Percentiles rank a stretch among this genome's conserved stretches.
Conservation (phyloP, 129 eudicot species). For the Helianthus tuberosus region DNA sequence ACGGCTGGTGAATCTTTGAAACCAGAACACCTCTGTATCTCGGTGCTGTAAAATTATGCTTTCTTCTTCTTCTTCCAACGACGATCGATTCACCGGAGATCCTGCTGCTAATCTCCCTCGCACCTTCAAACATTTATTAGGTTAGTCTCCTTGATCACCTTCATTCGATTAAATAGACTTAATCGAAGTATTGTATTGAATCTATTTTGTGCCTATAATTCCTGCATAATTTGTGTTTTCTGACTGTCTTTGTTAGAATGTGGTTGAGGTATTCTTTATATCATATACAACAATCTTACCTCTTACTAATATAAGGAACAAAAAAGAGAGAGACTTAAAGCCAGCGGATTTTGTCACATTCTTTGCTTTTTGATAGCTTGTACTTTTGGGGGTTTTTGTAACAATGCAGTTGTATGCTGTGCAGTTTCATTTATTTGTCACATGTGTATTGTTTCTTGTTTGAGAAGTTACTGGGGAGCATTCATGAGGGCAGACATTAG, state of each 20-base stretch:
- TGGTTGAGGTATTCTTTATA: not conserved
- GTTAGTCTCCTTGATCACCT: constrained; percentile 35
- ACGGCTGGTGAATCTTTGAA: no score
- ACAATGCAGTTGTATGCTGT: constrained; percentile 92
- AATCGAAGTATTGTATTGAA: constrained; percentile 1
- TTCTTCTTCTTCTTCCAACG: no score
- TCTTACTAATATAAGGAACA: no score
- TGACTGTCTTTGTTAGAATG: no score
- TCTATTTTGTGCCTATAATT: not conserved
- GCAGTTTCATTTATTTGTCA: constrained; percentile 90
- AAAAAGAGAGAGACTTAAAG: no score
- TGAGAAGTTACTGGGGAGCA: constrained; percentile 91
- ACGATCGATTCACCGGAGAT: no score
- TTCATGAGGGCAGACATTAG: constrained; percentile 90
- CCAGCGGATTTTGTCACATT: no score
- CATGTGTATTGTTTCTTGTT: constrained; percentile 86
- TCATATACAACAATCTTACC: no score
- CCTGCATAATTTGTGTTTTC: not conserved
- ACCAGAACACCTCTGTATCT: no score
- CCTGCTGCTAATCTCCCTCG: constrained; percentile 69
- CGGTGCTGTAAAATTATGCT: no score
- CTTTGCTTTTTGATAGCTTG: not conserved
- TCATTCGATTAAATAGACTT: not conserved
- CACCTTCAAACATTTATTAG: constrained; percentile 86
- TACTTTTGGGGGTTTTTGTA: constrained; percentile 5